Percentiles rank a stretch among this genome's conserved stretches.
phyloP scores from a whole-genome alignment of 2,329 filamentous ascomycete species.

The Claviceps maximensis region DNA sequence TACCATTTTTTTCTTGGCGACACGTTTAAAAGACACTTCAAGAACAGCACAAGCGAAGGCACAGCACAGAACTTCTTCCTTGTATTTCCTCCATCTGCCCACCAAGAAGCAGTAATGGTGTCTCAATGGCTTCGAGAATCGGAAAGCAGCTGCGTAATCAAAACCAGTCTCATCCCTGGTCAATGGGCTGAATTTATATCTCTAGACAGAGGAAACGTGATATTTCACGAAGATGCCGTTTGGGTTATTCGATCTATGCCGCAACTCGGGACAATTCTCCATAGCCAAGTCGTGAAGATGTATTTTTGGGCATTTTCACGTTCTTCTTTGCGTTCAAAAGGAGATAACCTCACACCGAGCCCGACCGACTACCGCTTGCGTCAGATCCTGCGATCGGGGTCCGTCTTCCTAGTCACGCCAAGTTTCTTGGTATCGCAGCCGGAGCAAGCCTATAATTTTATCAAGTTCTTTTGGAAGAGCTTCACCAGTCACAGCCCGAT shows the following conservation, averaged over 20 bases:
- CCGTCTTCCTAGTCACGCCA: slow-evolving; percentile 26
- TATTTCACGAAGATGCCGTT: slow-evolving; percentile 32
- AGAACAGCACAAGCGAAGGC: slow-evolving; percentile 7
- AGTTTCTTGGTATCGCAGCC: slow-evolving; percentile 29
- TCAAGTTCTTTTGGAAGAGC: slow-evolving; percentile 22
- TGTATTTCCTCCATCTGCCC: slow-evolving; percentile 29
- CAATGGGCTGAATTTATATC: slow-evolving; percentile 34
- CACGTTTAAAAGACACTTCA: slow-evolving; percentile 18
- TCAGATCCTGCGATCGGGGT: slow-evolving; percentile 19
- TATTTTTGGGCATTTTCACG: slow-evolving; percentile 26
- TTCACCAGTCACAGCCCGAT: slow-evolving; percentile 7
- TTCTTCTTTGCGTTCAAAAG: slow-evolving; percentile 1
- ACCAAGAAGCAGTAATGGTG: slow-evolving; percentile 24
- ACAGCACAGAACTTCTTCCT: slow-evolving; percentile 28
- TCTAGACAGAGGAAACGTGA: slow-evolving; percentile 18
- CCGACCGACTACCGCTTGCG: slow-evolving; percentile 14
- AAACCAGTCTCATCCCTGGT: slow-evolving; percentile 26
- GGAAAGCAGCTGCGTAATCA: slow-evolving; percentile 28
- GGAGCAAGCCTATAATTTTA: slow-evolving; percentile 18
- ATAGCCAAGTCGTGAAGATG: slow-evolving; percentile 13
- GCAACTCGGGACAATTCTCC: slow-evolving; percentile 21
- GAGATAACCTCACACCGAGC: neutral
- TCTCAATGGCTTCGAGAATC: slow-evolving; percentile 30
- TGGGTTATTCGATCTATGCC: slow-evolving; percentile 28
- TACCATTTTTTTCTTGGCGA: slow-evolving; percentile 19